Percentiles rank a stretch among this genome's conserved stretches.
Conservation (phyloP, 495 filamentous ascomycete species). For the Penicillium odoratum region DNA sequence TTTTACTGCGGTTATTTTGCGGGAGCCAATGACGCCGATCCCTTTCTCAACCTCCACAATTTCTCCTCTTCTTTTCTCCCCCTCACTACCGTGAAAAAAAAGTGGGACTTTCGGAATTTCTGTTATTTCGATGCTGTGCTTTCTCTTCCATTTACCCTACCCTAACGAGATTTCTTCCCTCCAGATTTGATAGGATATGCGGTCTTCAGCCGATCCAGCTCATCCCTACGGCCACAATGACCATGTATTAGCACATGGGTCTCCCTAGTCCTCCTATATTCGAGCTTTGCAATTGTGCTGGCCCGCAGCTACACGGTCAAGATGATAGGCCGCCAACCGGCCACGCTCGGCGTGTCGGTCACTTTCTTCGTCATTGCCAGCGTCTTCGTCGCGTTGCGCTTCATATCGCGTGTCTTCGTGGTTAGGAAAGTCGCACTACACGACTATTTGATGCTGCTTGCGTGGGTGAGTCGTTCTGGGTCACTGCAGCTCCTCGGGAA, state of each 20-base stretch:
- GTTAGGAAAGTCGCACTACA: constrained; percentile 68
- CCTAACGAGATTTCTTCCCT: constrained; percentile 2
- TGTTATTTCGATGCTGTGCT: neutral
- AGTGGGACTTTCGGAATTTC: neutral
- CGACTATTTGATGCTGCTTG: constrained; percentile 81
- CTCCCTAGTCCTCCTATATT: neutral
- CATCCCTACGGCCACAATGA: neutral
- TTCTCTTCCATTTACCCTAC: neutral
- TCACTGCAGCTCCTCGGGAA: constrained; percentile 19
- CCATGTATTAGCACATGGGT: constrained; percentile 6
- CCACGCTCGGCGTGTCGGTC: constrained; percentile 74
- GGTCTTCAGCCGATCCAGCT: constrained; percentile 3
- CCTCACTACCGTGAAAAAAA: neutral
- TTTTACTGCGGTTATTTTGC: neutral
- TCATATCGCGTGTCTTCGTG: constrained; percentile 71
- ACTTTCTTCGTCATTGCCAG: constrained; percentile 65
- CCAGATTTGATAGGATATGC: constrained; percentile 17
- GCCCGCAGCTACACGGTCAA: constrained; percentile 9
- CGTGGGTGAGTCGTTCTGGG: constrained; percentile 61
- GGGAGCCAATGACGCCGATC: constrained; percentile 4
- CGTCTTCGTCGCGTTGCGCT: constrained; percentile 69
- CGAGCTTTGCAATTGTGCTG: neutral
- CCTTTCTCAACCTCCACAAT: neutral
- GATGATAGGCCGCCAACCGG: constrained; percentile 59
- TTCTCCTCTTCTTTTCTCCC: neutral